Base-by-base conservation (phyloP, 2,329 filamentous ascomycete species). In the Verticillium longisporum region DNA sequence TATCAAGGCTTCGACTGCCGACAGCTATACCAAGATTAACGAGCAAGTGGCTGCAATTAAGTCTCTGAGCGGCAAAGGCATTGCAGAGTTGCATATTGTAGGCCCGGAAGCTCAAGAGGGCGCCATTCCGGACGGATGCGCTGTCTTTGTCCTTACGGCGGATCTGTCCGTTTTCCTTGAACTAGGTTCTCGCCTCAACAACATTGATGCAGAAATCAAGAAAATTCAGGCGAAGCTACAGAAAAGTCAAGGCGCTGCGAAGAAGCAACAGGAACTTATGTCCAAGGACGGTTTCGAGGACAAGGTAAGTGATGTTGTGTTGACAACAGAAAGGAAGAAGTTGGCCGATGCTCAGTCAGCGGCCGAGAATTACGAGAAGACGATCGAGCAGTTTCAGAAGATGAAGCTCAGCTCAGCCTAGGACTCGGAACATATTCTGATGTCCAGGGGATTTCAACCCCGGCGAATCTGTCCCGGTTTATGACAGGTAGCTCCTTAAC, bases 341-440 rank as follows among this genome's bases (percentile, higher is more conserved):
- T 75, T 97, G 64, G 84, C 80, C 61, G 90, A 96, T 74, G 81
- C 90, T 34, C 84, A 91, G 78, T 85, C 85, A 50, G 91, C 96
- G 77, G 83, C 85, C 60, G 80, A 82, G 70, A 88, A 88, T 66
- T 89, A 93, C 71, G 86, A 94, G 80, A 88, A 88, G 73, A 92
- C 90, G 65, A 88, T 97, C 67, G 85, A 86, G 77, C 90, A 95
- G 76, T 94, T 97, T 76, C 89, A 96, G 82, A 84, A 85, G 71
- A 77, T 97, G 74, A 96, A 93, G 81, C 68, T 86, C 4, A 31
- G 31, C n/a, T 18, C 57, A 31, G 26, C 26, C 26, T 55, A 55
- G 14, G 13, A 10, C 13, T 4, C 34, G 34, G 34, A 36, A 36
- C 9, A 13, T 36, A 36, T 36, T 36, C 26, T 26, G 26, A 26